Conservation (phyloP, 495 filamentous ascomycete genomes). For the Trichocladium uniseriatum region DNA sequence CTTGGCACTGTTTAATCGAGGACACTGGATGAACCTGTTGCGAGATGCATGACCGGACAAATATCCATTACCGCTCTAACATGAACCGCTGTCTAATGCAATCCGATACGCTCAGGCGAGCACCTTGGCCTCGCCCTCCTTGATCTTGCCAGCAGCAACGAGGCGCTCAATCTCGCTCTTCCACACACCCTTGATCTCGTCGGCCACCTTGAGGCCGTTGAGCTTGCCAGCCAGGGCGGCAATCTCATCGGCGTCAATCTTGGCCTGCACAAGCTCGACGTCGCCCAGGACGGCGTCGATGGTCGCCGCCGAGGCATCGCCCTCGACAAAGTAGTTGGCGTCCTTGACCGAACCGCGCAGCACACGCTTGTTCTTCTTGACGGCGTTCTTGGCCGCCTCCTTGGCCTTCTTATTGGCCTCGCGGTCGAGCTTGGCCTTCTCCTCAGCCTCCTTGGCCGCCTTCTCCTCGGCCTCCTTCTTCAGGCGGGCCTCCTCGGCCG, state of each 20-base stretch:
- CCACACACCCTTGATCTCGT: constrained; percentile 59
- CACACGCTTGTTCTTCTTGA: constrained; percentile 99
- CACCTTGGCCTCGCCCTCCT: constrained; percentile 58
- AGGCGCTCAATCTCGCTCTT: constrained; percentile 62
- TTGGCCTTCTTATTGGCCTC: constrained; percentile 96
- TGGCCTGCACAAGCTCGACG: constrained; percentile 77
- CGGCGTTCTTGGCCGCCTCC: constrained; percentile 93
- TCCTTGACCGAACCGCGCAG: constrained; percentile 88
- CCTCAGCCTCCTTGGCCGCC: constrained; percentile 92
- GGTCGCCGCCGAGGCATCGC: constrained; percentile 56
- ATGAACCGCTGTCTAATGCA: no score
- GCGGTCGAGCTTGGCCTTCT: constrained; percentile 79
- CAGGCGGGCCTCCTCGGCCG: constrained; percentile 65
- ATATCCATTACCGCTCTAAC: no score
- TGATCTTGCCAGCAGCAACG: constrained; percentile 69
- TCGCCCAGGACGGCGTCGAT: constrained; percentile 79
- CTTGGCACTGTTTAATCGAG: no score
- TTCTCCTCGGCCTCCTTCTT: constrained; percentile 76
- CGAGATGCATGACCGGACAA: no score
- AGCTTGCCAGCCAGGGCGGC: constrained; percentile 70
- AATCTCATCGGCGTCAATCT: constrained; percentile 83
- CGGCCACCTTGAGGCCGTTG: constrained; percentile 59
- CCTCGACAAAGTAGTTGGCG: constrained; percentile 77
- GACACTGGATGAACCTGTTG: no score
- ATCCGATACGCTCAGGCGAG: constrained; percentile 24